phyloP scores from a whole-genome alignment of 495 filamentous ascomycete genomes.

The Penicillium roqueforti region DNA sequence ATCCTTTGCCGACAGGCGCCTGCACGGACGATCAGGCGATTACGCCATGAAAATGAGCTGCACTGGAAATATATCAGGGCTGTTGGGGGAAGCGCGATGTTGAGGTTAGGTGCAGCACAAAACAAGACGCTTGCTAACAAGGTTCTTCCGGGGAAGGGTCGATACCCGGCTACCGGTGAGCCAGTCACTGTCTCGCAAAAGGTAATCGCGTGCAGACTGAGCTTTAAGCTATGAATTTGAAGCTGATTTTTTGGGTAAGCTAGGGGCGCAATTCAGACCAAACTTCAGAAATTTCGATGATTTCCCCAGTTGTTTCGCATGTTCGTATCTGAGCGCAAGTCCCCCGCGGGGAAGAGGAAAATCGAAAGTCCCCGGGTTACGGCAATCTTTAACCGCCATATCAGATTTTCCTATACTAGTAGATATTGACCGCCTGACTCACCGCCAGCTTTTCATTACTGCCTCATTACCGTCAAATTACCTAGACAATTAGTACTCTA shows the following conservation, averaged over 20 bases:
- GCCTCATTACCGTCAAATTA: no score
- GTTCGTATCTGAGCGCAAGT: slow-evolving; percentile 3
- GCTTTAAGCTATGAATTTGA: background rate
- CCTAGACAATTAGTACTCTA: no score
- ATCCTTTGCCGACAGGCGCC: slow-evolving; percentile 33
- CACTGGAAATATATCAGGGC: slow-evolving; percentile 1
- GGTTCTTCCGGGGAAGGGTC: slow-evolving; percentile 19
- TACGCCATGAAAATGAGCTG: slow-evolving; percentile 18
- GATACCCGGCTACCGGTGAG: slow-evolving; percentile 18
- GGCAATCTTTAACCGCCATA: no score
- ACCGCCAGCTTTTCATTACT: no score
- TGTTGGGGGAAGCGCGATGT: slow-evolving; percentile 1
- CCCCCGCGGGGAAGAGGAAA: slow-evolving; percentile 28
- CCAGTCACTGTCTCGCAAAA: slow-evolving; percentile 20
- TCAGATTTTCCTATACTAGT: no score
- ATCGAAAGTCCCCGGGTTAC: slow-evolving; percentile 12
- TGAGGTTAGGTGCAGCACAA: slow-evolving; percentile 1
- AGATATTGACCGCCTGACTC: no score
- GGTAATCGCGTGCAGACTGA: slow-evolving; percentile 11
- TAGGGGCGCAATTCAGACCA: background rate
- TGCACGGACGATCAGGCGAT: slow-evolving; percentile 10
- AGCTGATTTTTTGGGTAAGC: background rate
- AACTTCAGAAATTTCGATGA: background rate
- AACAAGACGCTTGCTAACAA: background rate
- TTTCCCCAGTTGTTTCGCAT: background rate